These are phyloP conservation scores for Eimeria acervulina DNA, from an alignment of 169 alveolate species.

Conservation along the genomic window DNA sequence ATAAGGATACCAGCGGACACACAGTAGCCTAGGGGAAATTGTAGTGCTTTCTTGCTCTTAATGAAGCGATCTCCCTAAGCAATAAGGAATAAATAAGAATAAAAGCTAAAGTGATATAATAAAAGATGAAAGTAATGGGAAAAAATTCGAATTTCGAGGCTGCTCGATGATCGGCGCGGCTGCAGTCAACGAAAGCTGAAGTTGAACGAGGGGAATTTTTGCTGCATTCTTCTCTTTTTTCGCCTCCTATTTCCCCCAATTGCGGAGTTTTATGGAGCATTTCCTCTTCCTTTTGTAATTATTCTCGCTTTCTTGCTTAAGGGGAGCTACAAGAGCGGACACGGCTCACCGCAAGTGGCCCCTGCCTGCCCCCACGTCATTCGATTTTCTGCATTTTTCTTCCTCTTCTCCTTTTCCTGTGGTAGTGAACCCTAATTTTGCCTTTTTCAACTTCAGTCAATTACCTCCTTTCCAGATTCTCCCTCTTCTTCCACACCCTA, in stretches of 20 bases:
- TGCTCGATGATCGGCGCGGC: neutral
- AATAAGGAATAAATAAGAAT: neutral
- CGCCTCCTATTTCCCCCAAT: neutral
- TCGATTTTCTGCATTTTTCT: neutral
- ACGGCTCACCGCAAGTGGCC: conserved; percentile 58
- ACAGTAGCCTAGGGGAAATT: neutral
- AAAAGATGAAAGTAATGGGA: neutral
- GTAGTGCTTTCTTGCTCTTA: neutral
- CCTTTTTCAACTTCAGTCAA: neutral
- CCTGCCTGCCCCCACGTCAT: neutral
- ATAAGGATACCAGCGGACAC: neutral
- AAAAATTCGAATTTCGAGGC: neutral
- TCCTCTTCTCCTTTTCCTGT: neutral
- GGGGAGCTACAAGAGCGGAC: neutral
- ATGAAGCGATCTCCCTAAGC: neutral
- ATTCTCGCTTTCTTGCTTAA: neutral
- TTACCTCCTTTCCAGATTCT: neutral
- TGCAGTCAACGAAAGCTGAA: neutral
- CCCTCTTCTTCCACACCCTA: neutral
- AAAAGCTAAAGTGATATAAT: neutral
- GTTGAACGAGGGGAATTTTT: neutral
- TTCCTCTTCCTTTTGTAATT: neutral
- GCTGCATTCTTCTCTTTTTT: neutral
- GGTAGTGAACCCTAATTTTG: neutral
- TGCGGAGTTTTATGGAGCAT: neutral